Percentiles rank a stretch among this genome's conserved stretches.
These are phyloP conservation scores for Westerdykella ornata DNA, from an alignment of 2,329 filamentous ascomycete species.

Conservation along the genomic window DNA sequence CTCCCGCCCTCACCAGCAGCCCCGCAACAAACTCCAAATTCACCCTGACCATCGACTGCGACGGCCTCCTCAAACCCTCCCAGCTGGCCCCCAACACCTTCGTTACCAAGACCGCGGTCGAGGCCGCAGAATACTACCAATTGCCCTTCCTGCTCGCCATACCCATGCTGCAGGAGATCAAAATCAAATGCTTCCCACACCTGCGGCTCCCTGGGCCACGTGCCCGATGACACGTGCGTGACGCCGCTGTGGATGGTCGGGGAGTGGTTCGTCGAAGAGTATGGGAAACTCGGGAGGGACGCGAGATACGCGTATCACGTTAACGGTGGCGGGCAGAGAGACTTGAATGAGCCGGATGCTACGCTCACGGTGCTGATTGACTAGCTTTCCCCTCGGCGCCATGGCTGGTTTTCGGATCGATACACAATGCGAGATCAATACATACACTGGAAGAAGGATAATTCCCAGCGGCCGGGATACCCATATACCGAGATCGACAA, in stretches of 20 bases:
- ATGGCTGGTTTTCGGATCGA: too few species aligned
- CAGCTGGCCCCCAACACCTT: not conserved
- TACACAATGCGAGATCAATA: too few species aligned
- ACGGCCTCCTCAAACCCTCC: not conserved
- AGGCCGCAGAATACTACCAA: not conserved
- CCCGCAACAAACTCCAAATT: not conserved
- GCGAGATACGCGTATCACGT: not conserved
- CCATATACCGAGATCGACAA: too few species aligned
- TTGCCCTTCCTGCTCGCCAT: not conserved
- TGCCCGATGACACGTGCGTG: not conserved
- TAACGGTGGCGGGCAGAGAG: not conserved
- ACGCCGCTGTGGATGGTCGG: not conserved
- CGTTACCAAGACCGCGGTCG: not conserved
- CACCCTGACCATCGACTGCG: conserved; percentile 1
- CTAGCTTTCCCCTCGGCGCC: not conserved
- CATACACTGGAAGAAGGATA: too few species aligned
- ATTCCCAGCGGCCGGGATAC: too few species aligned
- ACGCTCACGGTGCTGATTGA: not conserved
- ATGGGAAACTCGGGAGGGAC: not conserved
- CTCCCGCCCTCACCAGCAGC: too few species aligned
- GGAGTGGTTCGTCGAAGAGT: not conserved
- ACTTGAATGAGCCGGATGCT: not conserved
- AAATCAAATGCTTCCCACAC: not conserved
- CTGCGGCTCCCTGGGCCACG: not conserved
- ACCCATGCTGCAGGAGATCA: not conserved